Base-by-base conservation (phyloP, 768 basidiomycete genomes). In the Collybia sordida region DNA sequence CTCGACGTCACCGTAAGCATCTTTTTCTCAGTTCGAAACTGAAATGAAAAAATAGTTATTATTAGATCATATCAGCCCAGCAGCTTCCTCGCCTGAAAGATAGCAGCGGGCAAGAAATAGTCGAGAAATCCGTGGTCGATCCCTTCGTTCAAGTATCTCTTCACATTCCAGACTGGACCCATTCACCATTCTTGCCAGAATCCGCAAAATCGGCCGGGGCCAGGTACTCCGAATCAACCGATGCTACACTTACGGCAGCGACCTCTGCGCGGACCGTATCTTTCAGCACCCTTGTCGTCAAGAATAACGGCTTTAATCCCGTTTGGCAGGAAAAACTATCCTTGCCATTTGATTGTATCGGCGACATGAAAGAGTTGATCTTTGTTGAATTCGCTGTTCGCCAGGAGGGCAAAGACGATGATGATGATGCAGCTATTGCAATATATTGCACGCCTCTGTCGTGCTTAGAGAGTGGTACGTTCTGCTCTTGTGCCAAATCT, bases 271-370 rank as follows among this genome's bases (percentile, higher is more conserved):
- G 75, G 44, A 77, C 77, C 6, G 69, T 82, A 23, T 77, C 79
- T 9, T 71, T 65, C 45, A 76, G 80, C 50, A 95, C 93, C 12
- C 67, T 68, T n/a, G 72, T 77, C 2, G 85, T 95, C 50, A 86
- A 86, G 66, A 87, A 90, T 63, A 96, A 95, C 60, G 92, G 96
- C 2, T 95, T 97, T 72, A 97, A 97, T 65, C 96, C 96, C 0
- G 72, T 83, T 4, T 98, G 94, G 90, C 81, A 93, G 55, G 83
- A 93, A 57, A 67, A 69, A 36, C 68, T 94, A 35, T 68, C 74
- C 21, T 67, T 95, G 11, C 83, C 86, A 8, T 94, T 95, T 59
- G 83, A 85, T 39, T 86, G 86, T 60, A 77, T 88, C n/a, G 82
- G 86, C 0, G 71, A 72, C 45, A 90, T 95, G 87, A 73, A 74